A percentile compares a stretch with the other conserved stretches of the same genome.
Evolutionary conservation across 2,329 filamentous ascomycete genomes (phyloP).

Genomic region (Lachnellula cervina): DNA sequence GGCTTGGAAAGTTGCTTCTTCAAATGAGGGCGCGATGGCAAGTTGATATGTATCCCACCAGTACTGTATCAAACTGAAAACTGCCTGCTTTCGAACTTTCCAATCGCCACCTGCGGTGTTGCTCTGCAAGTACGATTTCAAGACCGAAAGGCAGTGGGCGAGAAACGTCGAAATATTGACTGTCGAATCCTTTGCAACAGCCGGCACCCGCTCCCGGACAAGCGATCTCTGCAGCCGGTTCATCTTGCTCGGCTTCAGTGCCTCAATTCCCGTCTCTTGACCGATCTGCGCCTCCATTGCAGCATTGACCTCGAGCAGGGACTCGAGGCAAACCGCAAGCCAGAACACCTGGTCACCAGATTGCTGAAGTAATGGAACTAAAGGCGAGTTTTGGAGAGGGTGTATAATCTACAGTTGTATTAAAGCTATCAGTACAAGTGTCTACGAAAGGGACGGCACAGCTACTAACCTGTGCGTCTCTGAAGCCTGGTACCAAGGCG

Average conservation of each 20-base stretch:
- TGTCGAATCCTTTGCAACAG: constrained; percentile 58
- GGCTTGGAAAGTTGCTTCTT: constrained; percentile 61
- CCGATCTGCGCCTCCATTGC: constrained; percentile 39
- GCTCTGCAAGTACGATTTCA: constrained; percentile 41
- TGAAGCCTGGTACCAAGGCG: constrained; percentile 27
- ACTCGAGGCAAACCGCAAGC: constrained; percentile 50
- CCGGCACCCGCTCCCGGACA: constrained; percentile 48
- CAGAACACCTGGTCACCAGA: constrained; percentile 37
- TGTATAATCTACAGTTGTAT: constrained; percentile 47
- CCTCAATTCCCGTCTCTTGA: constrained; percentile 40
- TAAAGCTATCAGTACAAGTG: constrained; percentile 31
- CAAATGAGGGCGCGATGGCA: constrained; percentile 44
- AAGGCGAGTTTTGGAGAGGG: constrained; percentile 52
- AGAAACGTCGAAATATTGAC: constrained; percentile 50
- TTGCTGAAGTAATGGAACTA: constrained; percentile 43
- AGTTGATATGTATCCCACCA: constrained; percentile 50
- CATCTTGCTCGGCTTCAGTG: constrained; percentile 45
- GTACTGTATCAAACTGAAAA: constrained; percentile 45
- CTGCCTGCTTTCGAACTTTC: constrained; percentile 33
- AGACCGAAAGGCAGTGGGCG: constrained; percentile 35
- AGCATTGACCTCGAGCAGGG: constrained; percentile 40
- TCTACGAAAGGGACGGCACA: constrained; percentile 22
- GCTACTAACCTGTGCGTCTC: constrained; percentile 42
- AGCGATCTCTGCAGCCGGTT: constrained; percentile 58
- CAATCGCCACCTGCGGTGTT: constrained; percentile 29